These are phyloP conservation scores for Adansonia digitata DNA, from an alignment of 345 rosid genomes.

Conservation along the genomic window DNA sequence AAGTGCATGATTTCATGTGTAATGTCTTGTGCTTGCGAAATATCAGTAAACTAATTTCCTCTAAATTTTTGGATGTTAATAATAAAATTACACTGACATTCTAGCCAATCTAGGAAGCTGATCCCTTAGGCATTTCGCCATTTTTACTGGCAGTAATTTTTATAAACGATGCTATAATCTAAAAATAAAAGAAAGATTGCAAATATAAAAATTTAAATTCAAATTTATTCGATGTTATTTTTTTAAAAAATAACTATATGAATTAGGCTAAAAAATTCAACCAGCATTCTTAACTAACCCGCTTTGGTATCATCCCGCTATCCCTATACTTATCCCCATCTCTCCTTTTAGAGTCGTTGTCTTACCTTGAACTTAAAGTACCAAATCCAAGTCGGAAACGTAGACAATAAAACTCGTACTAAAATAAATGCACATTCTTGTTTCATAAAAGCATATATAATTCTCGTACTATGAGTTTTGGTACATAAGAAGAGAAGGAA, in stretches of 20 bases:
- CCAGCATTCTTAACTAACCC: background rate
- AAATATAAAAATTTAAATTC: too few relatives aligned
- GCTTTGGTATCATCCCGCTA: background rate
- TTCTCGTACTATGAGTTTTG: too few relatives aligned
- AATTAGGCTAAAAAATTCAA: too few relatives aligned
- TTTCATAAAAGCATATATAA: too few relatives aligned
- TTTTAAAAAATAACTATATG: too few relatives aligned
- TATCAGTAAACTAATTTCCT: background rate
- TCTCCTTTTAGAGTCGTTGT: background rate
- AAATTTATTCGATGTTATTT: too few relatives aligned
- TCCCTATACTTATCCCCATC: background rate
- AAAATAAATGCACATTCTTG: background rate
- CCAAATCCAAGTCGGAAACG: constrained; percentile 1
- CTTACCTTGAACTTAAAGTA: constrained; percentile 1
- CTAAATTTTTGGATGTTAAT: background rate
- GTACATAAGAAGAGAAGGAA: too few relatives aligned
- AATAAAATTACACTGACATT: background rate
- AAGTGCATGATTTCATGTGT: background rate
- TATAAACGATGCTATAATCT: too few relatives aligned
- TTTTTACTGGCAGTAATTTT: background rate
- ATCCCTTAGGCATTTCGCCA: background rate
- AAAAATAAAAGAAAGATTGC: too few relatives aligned
- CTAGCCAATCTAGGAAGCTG: background rate
- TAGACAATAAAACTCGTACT: background rate
- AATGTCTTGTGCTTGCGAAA: background rate